phyloP scores from a whole-genome alignment of 2,329 filamentous ascomycete species.

The Colletotrichum sp. region DNA sequence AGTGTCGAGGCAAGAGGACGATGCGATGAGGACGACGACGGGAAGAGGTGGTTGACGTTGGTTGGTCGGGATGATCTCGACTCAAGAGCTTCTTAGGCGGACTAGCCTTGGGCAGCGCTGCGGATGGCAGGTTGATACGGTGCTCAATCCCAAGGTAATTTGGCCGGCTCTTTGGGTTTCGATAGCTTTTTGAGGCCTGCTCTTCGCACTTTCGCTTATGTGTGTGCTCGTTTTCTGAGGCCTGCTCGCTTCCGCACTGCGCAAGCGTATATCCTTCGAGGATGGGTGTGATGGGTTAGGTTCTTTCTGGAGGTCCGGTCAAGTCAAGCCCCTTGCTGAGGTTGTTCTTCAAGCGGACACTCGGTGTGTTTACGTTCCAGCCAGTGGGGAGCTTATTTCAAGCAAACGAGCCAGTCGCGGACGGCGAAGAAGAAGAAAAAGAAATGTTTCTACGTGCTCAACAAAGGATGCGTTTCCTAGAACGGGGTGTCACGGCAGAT shows the following conservation, averaged over 20 bases:
- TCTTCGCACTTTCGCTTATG: background rate
- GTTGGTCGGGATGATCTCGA: conserved; percentile 4
- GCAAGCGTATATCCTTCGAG: background rate
- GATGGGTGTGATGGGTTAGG: background rate
- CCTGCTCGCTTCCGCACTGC: background rate
- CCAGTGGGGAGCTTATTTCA: background rate
- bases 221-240: background rate
- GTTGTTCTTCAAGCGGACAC: background rate
- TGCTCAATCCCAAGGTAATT: background rate
- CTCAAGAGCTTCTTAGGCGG: background rate
- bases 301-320: background rate
- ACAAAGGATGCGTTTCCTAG: background rate
- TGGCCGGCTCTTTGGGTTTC: background rate
- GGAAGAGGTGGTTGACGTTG: background rate
- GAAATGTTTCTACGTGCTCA: background rate
- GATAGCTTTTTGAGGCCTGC: conserved; percentile 14
- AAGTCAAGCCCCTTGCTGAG: background rate
- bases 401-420: conserved; percentile 3
- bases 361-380: background rate
- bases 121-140: background rate
- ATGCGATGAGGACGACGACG: background rate
- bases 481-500: background rate
- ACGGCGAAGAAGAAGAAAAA: background rate
- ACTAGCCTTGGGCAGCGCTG: conserved; percentile 3
- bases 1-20: background rate